Conservation (phyloP, 768 basidiomycete genomes). For the Termitomyces sp. region DNA sequence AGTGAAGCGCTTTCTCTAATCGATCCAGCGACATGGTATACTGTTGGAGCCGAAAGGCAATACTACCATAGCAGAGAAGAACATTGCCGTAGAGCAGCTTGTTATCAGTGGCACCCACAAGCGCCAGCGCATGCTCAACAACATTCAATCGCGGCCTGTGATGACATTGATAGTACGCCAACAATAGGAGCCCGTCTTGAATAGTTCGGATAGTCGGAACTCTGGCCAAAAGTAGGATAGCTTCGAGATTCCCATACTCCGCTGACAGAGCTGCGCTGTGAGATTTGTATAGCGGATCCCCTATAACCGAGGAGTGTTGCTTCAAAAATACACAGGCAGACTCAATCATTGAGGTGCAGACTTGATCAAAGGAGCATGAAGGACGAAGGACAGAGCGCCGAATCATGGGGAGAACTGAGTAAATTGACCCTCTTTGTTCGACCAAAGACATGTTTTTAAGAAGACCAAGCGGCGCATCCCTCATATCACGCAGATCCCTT, state of each 20-base stretch:
- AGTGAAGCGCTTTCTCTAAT: background rate
- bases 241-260: conserved; percentile 13
- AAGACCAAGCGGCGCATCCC: conserved; percentile 2
- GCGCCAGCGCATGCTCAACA: conserved; percentile 6
- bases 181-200: conserved; percentile 15
- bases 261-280: background rate
- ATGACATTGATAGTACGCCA: conserved; percentile 12
- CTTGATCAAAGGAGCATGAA: background rate
- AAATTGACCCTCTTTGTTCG: background rate
- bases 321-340: conserved; percentile 11
- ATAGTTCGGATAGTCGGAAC: background rate
- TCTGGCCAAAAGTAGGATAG: conserved; percentile 10
- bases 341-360: conserved; percentile 3
- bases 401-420: conserved; percentile 16
- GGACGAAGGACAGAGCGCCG: conserved; percentile 12
- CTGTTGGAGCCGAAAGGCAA: background rate
- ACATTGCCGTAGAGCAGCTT: background rate
- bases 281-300: conserved; percentile 7
- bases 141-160: conserved; percentile 14
- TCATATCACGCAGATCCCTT: background rate
- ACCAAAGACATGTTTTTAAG: conserved; percentile 5
- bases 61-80: background rate
- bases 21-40: background rate
- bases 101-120: background rate
- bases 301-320: conserved; percentile 11